These are phyloP conservation scores for Acacia melanoxylon DNA, from an alignment of 306 rosid genomes.

Conservation along the genomic window DNA sequence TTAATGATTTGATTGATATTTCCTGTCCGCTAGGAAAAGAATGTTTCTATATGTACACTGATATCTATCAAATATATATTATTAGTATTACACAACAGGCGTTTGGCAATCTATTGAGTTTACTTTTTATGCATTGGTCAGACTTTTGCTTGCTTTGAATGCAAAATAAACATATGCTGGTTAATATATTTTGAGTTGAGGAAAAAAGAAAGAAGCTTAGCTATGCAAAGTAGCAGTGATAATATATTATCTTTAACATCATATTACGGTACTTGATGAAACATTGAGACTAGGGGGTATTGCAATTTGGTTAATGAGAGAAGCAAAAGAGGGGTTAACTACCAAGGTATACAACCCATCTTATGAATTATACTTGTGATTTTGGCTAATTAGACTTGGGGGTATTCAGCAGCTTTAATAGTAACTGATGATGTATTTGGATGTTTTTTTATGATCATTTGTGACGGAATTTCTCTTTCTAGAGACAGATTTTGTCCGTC, in stretches of 20 bases:
- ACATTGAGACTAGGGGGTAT: too few species aligned
- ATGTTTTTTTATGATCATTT: too few species aligned
- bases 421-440: too few species aligned
- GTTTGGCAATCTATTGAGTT: background rate
- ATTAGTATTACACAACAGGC: constrained; percentile 9
- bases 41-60: constrained; percentile 12
- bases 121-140: constrained; percentile 4
- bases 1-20: constrained; percentile 18
- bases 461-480: too few species aligned
- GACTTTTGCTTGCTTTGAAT: constrained; percentile 8
- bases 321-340: too few species aligned
- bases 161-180: background rate
- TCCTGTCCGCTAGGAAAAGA: constrained; percentile 16
- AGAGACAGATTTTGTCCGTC: too few species aligned
- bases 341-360: too few species aligned
- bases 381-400: too few species aligned
- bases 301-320: too few species aligned
- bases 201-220: background rate
- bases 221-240: background rate
- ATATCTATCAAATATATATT: background rate
- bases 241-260: background rate
- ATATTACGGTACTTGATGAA: background rate
- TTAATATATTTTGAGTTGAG: background rate
- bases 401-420: too few species aligned
- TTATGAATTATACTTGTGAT: too few species aligned